Percentiles rank a stretch among this genome's conserved stretches.
Conservation (phyloP, 2,329 filamentous ascomycete genomes). For the Fusarium tuaranense region DNA sequence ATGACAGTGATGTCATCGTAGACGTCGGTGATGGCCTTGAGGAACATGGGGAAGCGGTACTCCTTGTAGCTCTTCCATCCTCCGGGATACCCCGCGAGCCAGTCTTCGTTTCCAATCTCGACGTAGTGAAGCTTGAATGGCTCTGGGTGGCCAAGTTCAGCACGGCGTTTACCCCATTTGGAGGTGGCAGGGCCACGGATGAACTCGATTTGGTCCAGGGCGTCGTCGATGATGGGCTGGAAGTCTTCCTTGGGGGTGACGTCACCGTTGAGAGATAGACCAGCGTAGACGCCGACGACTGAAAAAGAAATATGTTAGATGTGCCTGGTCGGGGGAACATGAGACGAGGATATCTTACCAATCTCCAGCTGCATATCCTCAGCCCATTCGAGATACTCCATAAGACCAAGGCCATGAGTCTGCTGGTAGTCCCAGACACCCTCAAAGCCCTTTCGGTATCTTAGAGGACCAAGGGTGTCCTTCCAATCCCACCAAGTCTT, state of each 20-base stretch:
- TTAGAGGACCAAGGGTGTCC: conserved; percentile 65
- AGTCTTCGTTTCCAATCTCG: conserved; percentile 77
- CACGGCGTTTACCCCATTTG: conserved; percentile 68
- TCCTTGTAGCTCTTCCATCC: conserved; percentile 63
- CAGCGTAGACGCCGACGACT: conserved; percentile 69
- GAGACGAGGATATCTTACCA: conserved; percentile 45
- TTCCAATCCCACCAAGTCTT: conserved; percentile 64
- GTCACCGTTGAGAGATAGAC: conserved; percentile 66
- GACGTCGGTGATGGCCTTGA: conserved; percentile 66
- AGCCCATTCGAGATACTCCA: conserved; percentile 72
- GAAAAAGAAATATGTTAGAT: conserved; percentile 1
- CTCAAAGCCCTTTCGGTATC: conserved; percentile 65
- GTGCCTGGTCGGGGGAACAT: too few relatives aligned
- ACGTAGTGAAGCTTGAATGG: conserved; percentile 72
- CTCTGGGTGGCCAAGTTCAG: conserved; percentile 69
- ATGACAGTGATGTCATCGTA: conserved; percentile 71
- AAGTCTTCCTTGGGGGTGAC: conserved; percentile 64
- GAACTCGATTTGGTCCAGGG: conserved; percentile 73
- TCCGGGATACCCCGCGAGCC: conserved; percentile 62
- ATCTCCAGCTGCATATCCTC: conserved; percentile 69
- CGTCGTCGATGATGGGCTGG: conserved; percentile 67
- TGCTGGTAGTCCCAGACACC: conserved; percentile 71
- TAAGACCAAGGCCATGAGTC: conserved; percentile 70
- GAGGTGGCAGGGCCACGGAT: conserved; percentile 65
- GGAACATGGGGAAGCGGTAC: conserved; percentile 69